phyloP scores from a whole-genome alignment of 306 rosid species.

The Pyrus bretschneideri region DNA sequence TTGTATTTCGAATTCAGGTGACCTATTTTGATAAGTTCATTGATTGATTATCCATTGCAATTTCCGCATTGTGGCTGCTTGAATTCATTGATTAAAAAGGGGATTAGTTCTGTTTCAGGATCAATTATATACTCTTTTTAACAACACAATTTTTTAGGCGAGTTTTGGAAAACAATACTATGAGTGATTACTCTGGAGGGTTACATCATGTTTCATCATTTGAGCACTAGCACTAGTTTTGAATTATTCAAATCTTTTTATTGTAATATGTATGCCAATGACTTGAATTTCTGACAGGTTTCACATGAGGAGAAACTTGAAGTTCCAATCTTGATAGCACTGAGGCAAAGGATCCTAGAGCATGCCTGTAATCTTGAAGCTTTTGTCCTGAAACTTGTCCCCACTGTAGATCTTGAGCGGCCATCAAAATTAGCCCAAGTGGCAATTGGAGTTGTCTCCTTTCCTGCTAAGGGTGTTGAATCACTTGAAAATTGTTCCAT shows the following conservation, averaged over 20 bases:
- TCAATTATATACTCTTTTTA: background rate
- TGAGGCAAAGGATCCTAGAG: conserved; percentile 74
- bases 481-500: conserved; percentile 72
- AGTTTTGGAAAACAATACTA: background rate
- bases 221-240: background rate
- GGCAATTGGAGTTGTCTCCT: conserved; percentile 74
- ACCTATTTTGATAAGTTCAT: background rate
- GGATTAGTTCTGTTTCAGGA: background rate
- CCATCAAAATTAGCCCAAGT: conserved; percentile 80
- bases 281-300: conserved; percentile 48
- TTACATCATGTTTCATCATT: background rate
- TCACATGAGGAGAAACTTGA: conserved; percentile 48
- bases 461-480: conserved; percentile 42
- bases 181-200: background rate
- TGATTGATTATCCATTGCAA: background rate
- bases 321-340: conserved; percentile 60
- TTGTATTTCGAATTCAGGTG: background rate
- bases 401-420: conserved; percentile 52
- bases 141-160: background rate
- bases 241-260: background rate
- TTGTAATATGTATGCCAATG: background rate
- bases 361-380: conserved; percentile 59
- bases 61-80: background rate
- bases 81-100: background rate
- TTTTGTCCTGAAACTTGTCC: conserved; percentile 59